phyloP scores from a whole-genome alignment of 169 alveolate genomes.

The Blepharisma undulans region DNA sequence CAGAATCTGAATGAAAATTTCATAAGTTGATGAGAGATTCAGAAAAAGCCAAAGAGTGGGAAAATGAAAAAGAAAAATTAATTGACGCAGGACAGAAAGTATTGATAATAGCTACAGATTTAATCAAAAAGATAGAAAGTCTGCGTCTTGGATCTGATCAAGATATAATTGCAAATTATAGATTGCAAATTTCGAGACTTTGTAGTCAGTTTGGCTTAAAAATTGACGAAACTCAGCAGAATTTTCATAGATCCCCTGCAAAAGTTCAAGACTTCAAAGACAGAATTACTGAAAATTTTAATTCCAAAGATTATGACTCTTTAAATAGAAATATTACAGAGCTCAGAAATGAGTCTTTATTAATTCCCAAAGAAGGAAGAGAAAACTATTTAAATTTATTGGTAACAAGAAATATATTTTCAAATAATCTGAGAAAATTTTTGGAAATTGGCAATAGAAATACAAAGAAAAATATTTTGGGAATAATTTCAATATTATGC shows the following conservation, averaged over 20 bases:
- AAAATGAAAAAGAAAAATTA: background rate
- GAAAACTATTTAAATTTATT: background rate
- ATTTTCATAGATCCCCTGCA: background rate
- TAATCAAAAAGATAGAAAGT: background rate
- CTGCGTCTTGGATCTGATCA: background rate
- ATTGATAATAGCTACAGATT: background rate
- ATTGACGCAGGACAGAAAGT: background rate
- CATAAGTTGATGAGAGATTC: background rate
- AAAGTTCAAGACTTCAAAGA: background rate
- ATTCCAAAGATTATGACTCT: background rate
- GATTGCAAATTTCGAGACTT: background rate
- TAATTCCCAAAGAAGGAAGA: background rate
- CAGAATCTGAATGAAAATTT: background rate
- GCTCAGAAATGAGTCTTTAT: background rate
- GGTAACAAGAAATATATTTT: background rate
- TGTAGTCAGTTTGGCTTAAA: background rate
- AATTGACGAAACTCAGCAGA: background rate
- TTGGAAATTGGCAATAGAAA: background rate
- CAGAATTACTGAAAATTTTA: background rate
- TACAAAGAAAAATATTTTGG: background rate
- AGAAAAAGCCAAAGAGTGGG: background rate
- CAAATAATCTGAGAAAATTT: background rate
- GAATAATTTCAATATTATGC: background rate
- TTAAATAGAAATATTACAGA: background rate
- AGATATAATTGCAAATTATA: background rate